Conservation (phyloP, 768 basidiomycete genomes). For the Hypholoma fasciculare region DNA sequence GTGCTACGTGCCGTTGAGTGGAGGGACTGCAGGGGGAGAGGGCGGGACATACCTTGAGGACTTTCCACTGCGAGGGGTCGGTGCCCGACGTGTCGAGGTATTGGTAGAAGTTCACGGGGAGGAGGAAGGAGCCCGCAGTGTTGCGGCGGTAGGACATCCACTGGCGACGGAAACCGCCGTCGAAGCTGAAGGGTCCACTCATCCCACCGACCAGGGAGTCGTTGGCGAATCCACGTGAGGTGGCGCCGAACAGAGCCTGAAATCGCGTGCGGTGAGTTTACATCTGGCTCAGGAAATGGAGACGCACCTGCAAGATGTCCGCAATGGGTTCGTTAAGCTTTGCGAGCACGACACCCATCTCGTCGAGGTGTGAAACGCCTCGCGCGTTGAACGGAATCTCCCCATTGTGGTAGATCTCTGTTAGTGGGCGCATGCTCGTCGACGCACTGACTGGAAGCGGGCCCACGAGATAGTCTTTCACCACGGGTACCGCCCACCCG, state of each 20-base stretch:
- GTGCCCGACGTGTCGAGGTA: constrained; percentile 59
- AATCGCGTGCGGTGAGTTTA: neutral
- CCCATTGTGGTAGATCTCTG: constrained; percentile 49
- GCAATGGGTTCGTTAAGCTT: constrained; percentile 35
- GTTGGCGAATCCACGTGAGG: constrained; percentile 40
- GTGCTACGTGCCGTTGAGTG: constrained; percentile 29
- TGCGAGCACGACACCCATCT: constrained; percentile 31
- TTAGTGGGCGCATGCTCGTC: constrained; percentile 42
- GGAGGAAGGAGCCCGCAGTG: constrained; percentile 50
- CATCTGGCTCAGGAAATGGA: neutral
- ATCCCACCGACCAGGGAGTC: constrained; percentile 50
- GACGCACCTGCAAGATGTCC: constrained; percentile 40
- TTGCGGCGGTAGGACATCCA: constrained; percentile 55
- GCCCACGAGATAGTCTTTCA: constrained; percentile 58
- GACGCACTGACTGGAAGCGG: constrained; percentile 47
- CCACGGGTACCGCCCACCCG: constrained; percentile 35
- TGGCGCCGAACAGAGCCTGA: constrained; percentile 51
- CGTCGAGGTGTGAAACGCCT: constrained; percentile 29
- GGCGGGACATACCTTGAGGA: constrained; percentile 41
- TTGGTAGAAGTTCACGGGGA: constrained; percentile 54
- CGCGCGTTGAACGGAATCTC: constrained; percentile 58
- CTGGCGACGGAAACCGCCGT: constrained; percentile 56
- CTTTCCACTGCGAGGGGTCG: constrained; percentile 50
- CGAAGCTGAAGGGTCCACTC: constrained; percentile 55
- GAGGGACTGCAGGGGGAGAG: neutral